phyloP scores from a whole-genome alignment of 768 basidiomycete genomes.

The Leccinum imitatum region DNA sequence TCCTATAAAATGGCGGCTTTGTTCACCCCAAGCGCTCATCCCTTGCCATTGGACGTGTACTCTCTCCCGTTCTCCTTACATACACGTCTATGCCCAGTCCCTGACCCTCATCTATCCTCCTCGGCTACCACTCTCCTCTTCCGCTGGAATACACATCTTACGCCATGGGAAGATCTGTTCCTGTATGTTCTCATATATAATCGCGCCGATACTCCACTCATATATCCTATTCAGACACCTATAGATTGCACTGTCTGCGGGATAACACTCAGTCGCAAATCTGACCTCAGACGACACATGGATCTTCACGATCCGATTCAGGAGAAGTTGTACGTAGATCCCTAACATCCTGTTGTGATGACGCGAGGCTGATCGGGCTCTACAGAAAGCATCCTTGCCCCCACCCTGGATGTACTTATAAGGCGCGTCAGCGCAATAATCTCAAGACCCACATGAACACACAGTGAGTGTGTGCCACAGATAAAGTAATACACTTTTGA shows the following conservation, averaged over 20 bases:
- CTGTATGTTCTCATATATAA: background rate
- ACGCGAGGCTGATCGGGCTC: constrained; percentile 4
- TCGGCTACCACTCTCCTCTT: background rate
- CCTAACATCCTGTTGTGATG: background rate
- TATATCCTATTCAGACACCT: background rate
- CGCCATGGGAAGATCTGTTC: background rate
- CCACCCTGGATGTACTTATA: constrained; percentile 18
- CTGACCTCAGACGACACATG: constrained; percentile 32
- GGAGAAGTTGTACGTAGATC: constrained; percentile 23
- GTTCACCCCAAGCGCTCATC: constrained; percentile 3
- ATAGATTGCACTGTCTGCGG: constrained; percentile 17
- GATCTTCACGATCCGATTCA: constrained; percentile 22
- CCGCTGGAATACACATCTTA: background rate
- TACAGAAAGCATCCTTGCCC: constrained; percentile 28
- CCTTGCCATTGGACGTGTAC: background rate
- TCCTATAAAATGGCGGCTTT: constrained; percentile 20
- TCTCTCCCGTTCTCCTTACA: background rate
- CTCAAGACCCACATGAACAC: constrained; percentile 27
- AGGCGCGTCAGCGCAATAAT: constrained; percentile 30
- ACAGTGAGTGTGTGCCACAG: constrained; percentile 26
- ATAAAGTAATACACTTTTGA: background rate
- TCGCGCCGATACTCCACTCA: background rate
- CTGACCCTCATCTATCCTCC: background rate
- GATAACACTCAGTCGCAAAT: constrained; percentile 19
- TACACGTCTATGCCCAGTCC: background rate